phyloP scores from a whole-genome alignment of 495 filamentous ascomycete genomes.

The Hypoxylon cercidicola region DNA sequence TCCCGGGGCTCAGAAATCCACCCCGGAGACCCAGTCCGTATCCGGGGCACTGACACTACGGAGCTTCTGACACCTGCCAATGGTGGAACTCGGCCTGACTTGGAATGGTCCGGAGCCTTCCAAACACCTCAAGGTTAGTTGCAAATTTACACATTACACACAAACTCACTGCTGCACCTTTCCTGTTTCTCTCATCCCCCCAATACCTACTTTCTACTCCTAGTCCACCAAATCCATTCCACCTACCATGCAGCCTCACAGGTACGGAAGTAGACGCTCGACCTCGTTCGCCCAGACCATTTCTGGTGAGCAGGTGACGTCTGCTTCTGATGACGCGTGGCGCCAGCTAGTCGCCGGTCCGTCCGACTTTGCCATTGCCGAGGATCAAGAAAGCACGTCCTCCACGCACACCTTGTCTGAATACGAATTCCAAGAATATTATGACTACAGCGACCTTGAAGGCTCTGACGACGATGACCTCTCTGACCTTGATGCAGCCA shows the following conservation, averaged over 20 bases:
- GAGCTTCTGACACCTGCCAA: slow-evolving; percentile 10
- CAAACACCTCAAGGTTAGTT: slow-evolving; percentile 38
- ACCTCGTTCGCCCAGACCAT: not conserved
- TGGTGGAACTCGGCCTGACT: slow-evolving; percentile 12
- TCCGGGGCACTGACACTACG: slow-evolving; percentile 6
- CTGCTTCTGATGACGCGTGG: not conserved
- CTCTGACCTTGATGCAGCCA: slow-evolving; percentile 8
- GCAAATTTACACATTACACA: not conserved
- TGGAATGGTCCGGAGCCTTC: slow-evolving; percentile 27
- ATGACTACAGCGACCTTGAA: no score
- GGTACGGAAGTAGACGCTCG: not conserved
- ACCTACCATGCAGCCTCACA: slow-evolving; percentile 8
- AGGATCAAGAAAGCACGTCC: not conserved
- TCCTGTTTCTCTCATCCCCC: not conserved
- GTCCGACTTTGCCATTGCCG: no score
- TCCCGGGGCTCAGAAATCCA: slow-evolving; percentile 11
- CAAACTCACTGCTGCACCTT: not conserved
- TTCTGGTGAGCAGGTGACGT: not conserved
- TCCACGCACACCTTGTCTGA: no score
- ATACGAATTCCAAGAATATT: no score
- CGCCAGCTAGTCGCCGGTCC: not conserved
- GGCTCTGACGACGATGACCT: no score
- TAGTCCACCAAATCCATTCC: not conserved
- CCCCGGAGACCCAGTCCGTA: slow-evolving; percentile 13
- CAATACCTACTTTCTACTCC: not conserved